Conservation (phyloP, 2,329 filamentous ascomycete genomes). For the Xylaria polymorpha region DNA sequence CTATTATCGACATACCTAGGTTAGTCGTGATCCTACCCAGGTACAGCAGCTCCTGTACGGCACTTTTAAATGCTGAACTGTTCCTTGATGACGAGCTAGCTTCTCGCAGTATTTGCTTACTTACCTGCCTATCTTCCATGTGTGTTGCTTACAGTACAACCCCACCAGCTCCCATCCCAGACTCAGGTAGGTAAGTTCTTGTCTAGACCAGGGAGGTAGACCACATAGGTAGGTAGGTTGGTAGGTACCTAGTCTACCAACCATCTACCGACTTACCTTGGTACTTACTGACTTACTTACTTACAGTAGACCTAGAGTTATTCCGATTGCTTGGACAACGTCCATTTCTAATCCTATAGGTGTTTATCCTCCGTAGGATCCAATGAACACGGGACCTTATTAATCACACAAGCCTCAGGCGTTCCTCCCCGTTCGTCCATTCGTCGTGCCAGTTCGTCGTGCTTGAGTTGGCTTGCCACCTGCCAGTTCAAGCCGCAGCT, state of each 20-base stretch:
- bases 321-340: background rate
- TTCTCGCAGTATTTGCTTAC: background rate
- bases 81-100: background rate
- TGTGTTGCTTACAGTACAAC: too few relatives aligned
- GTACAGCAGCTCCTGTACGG: background rate
- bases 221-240: too few relatives aligned
- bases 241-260: background rate
- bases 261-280: background rate
- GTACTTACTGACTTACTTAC: too few relatives aligned
- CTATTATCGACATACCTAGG: background rate
- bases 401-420: background rate
- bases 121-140: background rate
- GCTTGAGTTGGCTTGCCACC: constrained; percentile 6
- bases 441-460: constrained; percentile 11
- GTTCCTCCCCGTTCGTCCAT: constrained; percentile 2
- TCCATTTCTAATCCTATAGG: background rate
- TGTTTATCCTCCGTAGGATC: background rate
- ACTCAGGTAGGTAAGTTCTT: too few relatives aligned
- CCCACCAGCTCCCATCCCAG: too few relatives aligned
- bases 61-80: background rate
- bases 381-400: constrained; percentile 7
- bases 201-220: too few relatives aligned
- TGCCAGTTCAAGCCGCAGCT: constrained; percentile 2
- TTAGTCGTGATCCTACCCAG: background rate
- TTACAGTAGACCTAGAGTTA: too few relatives aligned